Conservation (phyloP, 2,329 filamentous ascomycete species). For the Epichloe glyceriae region DNA sequence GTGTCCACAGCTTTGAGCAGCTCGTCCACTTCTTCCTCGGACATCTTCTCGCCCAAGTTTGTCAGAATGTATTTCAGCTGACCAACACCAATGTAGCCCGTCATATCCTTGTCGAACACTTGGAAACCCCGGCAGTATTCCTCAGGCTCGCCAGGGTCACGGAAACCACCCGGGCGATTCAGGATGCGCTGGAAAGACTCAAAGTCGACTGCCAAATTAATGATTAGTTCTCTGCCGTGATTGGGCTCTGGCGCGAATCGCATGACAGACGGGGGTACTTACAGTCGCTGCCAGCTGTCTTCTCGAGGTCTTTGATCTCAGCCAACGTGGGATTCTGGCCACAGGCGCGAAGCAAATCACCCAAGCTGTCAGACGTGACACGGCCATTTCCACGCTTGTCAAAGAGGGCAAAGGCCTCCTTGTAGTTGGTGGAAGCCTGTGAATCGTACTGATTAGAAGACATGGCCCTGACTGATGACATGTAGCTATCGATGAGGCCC, state of each 20-base stretch:
- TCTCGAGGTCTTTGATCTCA: conserved; percentile 88
- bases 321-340: conserved; percentile 94
- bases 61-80: conserved; percentile 97
- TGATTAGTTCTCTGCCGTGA: background rate
- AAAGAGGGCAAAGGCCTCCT: conserved; percentile 98
- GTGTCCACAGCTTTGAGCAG: conserved; percentile 96
- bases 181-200: conserved; percentile 94
- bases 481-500: background rate
- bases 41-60: conserved; percentile 98
- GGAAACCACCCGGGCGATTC: conserved; percentile 95
- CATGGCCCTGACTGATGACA: conserved; percentile 18
- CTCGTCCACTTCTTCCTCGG: conserved; percentile 96
- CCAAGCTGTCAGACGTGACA: conserved; percentile 73
- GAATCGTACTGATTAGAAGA: conserved; percentile 39
- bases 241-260: background rate
- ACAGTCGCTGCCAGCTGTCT: conserved; percentile 84
- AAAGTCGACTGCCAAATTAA: conserved; percentile 66
- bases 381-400: conserved; percentile 97
- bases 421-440: conserved; percentile 91
- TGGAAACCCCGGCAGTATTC: conserved; percentile 98
- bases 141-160: conserved; percentile 92
- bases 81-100: conserved; percentile 92
- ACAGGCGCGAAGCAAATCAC: conserved; percentile 89
- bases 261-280: conserved; percentile 29
- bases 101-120: conserved; percentile 98